A percentile compares a stretch with the other conserved stretches of the same genome.
phyloP scores from a whole-genome alignment of 805 yeast genomes.

The Ogataea paraovalis region DNA sequence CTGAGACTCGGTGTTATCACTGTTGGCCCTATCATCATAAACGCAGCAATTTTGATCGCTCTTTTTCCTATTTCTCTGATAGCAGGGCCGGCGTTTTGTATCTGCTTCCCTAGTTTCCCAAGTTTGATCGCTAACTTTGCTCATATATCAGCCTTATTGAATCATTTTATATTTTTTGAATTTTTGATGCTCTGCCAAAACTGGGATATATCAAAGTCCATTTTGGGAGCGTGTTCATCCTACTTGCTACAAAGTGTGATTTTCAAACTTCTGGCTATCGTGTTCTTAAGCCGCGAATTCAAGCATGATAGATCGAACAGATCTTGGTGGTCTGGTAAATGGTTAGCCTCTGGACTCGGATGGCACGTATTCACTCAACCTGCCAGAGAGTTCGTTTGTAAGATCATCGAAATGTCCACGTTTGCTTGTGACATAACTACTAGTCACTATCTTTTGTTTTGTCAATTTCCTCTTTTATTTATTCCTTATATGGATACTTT shows the following conservation, averaged over 20 bases:
- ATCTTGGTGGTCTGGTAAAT: constrained; percentile 80
- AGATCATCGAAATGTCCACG: constrained; percentile 60
- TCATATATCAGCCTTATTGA: constrained; percentile 49
- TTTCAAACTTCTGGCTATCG: constrained; percentile 46
- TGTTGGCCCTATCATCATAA: constrained; percentile 43
- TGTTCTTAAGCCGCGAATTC: constrained; percentile 59
- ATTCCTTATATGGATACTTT: constrained; percentile 61
- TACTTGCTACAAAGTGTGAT: constrained; percentile 55
- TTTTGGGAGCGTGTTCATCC: constrained; percentile 58
- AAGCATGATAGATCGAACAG: constrained; percentile 55
- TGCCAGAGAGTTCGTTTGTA: constrained; percentile 57
- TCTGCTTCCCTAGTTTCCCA: constrained; percentile 44
- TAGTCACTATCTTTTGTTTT: constrained; percentile 53
- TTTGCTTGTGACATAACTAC: constrained; percentile 62
- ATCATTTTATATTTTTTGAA: constrained; percentile 55
- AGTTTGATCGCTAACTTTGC: constrained; percentile 51
- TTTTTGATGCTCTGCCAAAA: constrained; percentile 64
- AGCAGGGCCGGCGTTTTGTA: constrained; percentile 46
- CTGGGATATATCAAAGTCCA: constrained; percentile 56
- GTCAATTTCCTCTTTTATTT: constrained; percentile 57
- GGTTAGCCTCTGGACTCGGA: constrained; percentile 62
- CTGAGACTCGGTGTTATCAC: constrained; percentile 42
- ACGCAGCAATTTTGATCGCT: constrained; percentile 36
- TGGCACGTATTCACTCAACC: constrained; percentile 62
- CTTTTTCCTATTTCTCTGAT: constrained; percentile 43